Base-by-base conservation (phyloP, 2,329 filamentous ascomycete species). In the Tolypocladium paradoxum region DNA sequence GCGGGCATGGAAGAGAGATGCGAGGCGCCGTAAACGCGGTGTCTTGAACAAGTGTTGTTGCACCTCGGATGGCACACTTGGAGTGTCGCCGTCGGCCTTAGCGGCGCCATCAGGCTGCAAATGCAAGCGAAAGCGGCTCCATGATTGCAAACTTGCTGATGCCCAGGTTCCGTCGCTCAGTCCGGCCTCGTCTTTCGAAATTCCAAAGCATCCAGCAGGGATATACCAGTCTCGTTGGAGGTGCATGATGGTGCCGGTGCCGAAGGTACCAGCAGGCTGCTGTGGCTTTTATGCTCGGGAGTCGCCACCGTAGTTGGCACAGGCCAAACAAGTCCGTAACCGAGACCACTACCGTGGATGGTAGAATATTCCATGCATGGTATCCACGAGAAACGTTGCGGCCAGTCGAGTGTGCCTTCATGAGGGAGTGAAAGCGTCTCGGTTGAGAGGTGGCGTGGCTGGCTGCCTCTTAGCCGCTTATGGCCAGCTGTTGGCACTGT, bases 121-220 rank as follows among this genome's bases (percentile, higher is more conserved):
- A 4, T 36, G 22, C n/a, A 24, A 31, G 18, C 35, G 8, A 58
- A 61, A 24, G 52, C 35, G 47, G 47, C 53, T 62, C 68, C 70
- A 73, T 20, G 46, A 50, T 11, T 48, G 47, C 29, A 58, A 48
- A 24, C 54, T 48, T 24, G 52, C 51, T 12, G 51, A 45, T 1
- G 29, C 11, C 60, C 59, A 61, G 5, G 50, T 27, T 18, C 62
- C 59, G 11, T 51, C 35, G 5, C 33, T 38, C 34, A 58, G n/a
- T 12, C 48, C 24, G 18, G n/a, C 45, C 6, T 65, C 59, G 4
- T 62, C 56, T 29, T 49, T 54, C 1, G 56, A 53, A 48, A 75
- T 56, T 18, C 57, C 55, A 2, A 76, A 57, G 54, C 68, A 72
- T 49, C 75, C 75, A 22, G 65, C 63, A 1, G 73, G 72, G 51